Percentiles rank a stretch among this genome's conserved stretches.
These are phyloP conservation scores for Brachypodium distachyon DNA, from an alignment of 202 grass and related monocot species.

Conservation along the genomic window DNA sequence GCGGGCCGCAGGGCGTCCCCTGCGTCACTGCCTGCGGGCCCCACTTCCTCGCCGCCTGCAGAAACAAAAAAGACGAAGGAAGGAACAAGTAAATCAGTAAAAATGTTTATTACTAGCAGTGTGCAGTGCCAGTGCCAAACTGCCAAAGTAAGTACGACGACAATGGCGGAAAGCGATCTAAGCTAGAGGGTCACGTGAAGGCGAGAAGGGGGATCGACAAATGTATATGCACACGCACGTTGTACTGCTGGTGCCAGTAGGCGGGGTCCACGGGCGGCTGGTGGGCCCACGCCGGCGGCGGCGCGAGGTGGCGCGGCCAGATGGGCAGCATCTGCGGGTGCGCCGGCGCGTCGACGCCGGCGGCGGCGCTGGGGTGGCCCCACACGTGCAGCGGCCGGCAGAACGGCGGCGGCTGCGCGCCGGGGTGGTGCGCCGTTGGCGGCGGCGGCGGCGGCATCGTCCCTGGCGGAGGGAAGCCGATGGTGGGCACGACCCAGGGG, in stretches of 20 bases:
- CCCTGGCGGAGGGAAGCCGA: slow-evolving; percentile 49
- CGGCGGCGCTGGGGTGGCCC: slow-evolving; percentile 59
- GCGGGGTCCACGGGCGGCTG: slow-evolving; percentile 33
- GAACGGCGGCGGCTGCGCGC: slow-evolving; percentile 9
- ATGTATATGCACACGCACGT: background rate
- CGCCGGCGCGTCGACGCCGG: slow-evolving; percentile 5
- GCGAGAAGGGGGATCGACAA: background rate
- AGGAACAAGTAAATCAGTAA: too few relatives aligned
- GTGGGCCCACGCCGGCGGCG: slow-evolving; percentile 28
- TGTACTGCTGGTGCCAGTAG: slow-evolving; percentile 71
- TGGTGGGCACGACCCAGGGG: slow-evolving; percentile 56
- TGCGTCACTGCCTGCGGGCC: slow-evolving; percentile 35
- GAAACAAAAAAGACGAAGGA: background rate
- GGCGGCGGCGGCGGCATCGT: background rate
- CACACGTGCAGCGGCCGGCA: slow-evolving; percentile 72
- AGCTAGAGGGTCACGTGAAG: background rate
- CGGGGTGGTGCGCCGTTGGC: background rate
- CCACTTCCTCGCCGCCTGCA: slow-evolving; percentile 54
- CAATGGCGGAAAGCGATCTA: too few relatives aligned
- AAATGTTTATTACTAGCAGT: too few relatives aligned
- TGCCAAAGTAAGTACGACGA: background rate
- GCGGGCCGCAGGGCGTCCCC: slow-evolving; percentile 47
- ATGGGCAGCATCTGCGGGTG: slow-evolving; percentile 24
- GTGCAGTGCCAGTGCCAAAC: too few relatives aligned
- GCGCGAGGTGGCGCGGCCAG: slow-evolving; percentile 52